Evolutionary conservation across 2,329 filamentous ascomycete genomes (phyloP).

Genomic region (Orbilia oligospora): DNA sequence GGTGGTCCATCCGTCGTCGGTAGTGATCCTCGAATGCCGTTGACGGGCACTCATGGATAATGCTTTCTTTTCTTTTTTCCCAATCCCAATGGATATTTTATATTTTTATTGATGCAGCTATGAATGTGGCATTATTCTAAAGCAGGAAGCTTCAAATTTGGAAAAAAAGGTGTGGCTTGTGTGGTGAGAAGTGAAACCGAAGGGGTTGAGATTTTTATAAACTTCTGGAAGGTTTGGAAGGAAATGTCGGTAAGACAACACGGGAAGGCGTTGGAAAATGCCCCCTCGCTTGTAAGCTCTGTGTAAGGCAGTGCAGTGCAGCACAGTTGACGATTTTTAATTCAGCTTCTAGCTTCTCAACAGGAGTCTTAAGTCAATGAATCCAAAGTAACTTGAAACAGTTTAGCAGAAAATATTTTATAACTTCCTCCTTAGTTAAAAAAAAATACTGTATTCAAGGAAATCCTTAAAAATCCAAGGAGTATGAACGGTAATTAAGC

Average conservation of each 20-base stretch:
- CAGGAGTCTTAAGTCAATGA: too few species aligned
- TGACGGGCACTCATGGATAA: slow-evolving; percentile 54
- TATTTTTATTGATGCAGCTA: not conserved
- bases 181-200: slow-evolving; percentile 3
- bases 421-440: too few species aligned
- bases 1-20: slow-evolving; percentile 57
- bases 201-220: slow-evolving; percentile 20
- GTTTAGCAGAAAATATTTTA: too few species aligned
- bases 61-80: not conserved
- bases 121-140: not conserved
- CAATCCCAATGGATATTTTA: not conserved
- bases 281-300: too few species aligned
- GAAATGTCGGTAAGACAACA: not conserved
- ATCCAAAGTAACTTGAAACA: too few species aligned
- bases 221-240: not conserved
- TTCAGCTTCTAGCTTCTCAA: too few species aligned
- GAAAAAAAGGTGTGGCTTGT: too few species aligned
- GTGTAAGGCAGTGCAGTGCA: too few species aligned
- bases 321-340: too few species aligned
- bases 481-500: slow-evolving; percentile 4
- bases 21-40: slow-evolving; percentile 47
- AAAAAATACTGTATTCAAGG: too few species aligned
- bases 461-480: not conserved
- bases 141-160: not conserved
- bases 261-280: slow-evolving; percentile 2